Conservation (phyloP, 371 early-diverging fungal genomes). For the Circinella minor region DNA sequence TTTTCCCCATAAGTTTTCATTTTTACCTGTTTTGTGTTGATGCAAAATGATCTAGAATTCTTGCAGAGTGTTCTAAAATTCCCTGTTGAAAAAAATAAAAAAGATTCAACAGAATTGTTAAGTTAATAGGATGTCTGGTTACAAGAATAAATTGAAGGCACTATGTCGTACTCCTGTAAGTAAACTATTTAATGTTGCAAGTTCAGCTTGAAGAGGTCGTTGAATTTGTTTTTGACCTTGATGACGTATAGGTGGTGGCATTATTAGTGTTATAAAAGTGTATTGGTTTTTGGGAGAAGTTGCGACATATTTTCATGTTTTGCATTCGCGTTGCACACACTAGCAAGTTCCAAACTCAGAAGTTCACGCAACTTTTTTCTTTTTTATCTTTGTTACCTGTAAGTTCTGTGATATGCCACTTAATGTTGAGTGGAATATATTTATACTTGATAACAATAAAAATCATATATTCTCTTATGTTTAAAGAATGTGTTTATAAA, state of each 20-base stretch:
- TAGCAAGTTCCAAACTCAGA: too few relatives aligned
- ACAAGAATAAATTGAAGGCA: not conserved
- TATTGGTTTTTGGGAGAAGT: not conserved
- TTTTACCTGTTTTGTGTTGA: slow-evolving; percentile 35
- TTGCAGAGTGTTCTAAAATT: slow-evolving; percentile 46
- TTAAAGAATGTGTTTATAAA: too few relatives aligned
- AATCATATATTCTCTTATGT: too few relatives aligned
- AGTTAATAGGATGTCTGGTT: too few relatives aligned
- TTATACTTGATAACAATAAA: too few relatives aligned
- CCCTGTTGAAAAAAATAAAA: slow-evolving; percentile 29
- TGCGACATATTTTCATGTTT: too few relatives aligned
- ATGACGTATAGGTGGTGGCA: slow-evolving; percentile 11
- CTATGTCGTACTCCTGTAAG: slow-evolving; percentile 30
- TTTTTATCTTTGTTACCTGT: too few relatives aligned
- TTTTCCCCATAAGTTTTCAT: too few relatives aligned
- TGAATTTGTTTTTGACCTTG: slow-evolving; percentile 23
- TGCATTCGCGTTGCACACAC: too few relatives aligned
- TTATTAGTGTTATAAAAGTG: not conserved
- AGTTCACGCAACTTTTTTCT: too few relatives aligned
- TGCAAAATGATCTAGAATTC: slow-evolving; percentile 46
- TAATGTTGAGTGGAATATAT: too few relatives aligned
- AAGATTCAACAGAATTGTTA: not conserved
- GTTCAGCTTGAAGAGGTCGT: slow-evolving; percentile 45
- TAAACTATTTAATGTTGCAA: slow-evolving; percentile 32
- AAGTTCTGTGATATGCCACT: too few relatives aligned